These are phyloP conservation scores for Borealophlyctis nickersoniae DNA, from an alignment of 192 early-diverging fungal genomes.

Conservation along the genomic window DNA sequence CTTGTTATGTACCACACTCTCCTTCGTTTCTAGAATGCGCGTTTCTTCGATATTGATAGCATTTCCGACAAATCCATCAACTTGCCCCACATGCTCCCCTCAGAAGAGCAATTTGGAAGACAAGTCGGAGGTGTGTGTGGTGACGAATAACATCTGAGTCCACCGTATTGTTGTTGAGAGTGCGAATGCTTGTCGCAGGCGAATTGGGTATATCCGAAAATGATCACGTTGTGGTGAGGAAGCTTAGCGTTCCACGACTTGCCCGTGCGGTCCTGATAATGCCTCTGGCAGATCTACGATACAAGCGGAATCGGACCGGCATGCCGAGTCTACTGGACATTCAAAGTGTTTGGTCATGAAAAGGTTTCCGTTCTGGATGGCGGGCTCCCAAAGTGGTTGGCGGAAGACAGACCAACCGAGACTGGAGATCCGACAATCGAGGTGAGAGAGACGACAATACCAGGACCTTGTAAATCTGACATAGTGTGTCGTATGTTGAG, in stretches of 20 bases:
- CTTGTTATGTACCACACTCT: background rate
- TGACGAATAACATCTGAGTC: too few relatives aligned
- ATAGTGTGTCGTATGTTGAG: too few relatives aligned
- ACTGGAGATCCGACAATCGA: constrained; percentile 32
- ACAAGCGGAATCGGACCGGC: constrained; percentile 74
- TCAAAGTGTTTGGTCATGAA: constrained; percentile 89
- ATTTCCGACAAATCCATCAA: constrained; percentile 67
- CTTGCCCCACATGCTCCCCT: constrained; percentile 92
- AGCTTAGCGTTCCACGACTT: background rate
- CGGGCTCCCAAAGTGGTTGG: constrained; percentile 78
- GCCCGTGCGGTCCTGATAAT: background rate
- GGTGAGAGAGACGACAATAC: constrained; percentile 28
- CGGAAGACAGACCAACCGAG: constrained; percentile 48
- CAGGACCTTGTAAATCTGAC: too few relatives aligned
- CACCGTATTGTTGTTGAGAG: too few relatives aligned
- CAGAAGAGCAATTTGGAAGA: constrained; percentile 63
- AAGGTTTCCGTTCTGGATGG: constrained; percentile 87
- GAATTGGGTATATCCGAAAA: constrained; percentile 71
- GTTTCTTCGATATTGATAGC: constrained; percentile 88
- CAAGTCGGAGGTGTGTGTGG: constrained; percentile 49
- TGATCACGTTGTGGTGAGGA: constrained; percentile 73
- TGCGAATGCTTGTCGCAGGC: constrained; percentile 39
- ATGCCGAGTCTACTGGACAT: constrained; percentile 89
- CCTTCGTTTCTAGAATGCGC: constrained; percentile 48
- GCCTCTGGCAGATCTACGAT: constrained; percentile 66